Conservation (phyloP, 441 rosid species). For the Arabidopsis lyrata region DNA sequence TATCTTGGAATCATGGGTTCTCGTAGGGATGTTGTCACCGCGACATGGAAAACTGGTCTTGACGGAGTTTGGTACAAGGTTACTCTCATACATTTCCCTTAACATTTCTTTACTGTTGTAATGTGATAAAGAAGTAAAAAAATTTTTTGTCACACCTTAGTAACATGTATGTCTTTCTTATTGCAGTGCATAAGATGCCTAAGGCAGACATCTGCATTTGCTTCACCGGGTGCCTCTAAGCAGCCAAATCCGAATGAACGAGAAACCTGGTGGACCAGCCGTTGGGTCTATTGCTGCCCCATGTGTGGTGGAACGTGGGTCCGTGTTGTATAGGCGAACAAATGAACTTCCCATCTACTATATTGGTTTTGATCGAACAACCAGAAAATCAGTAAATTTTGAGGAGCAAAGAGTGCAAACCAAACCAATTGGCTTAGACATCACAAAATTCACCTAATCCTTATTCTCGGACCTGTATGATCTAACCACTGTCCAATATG, state of each 20-base stretch:
- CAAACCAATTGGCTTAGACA: constrained; percentile 5
- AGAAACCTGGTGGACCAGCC: constrained; percentile 96
- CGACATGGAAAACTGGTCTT: constrained; percentile 97
- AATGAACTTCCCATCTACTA: constrained; percentile 6
- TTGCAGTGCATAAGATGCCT: constrained; percentile 97
- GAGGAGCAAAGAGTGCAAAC: constrained; percentile 16
- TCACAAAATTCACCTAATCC: neutral
- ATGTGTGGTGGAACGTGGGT: constrained; percentile 99
- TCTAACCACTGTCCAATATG: constrained; percentile 3
- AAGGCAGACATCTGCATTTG: constrained; percentile 95
- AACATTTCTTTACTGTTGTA: neutral
- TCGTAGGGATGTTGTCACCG: constrained; percentile 95
- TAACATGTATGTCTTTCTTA: constrained; percentile 18
- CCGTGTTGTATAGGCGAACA: constrained; percentile 73
- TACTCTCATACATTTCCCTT: constrained; percentile 5
- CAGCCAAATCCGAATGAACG: constrained; percentile 68
- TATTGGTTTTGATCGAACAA: neutral
- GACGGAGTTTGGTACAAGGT: constrained; percentile 99
- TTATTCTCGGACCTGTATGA: neutral
- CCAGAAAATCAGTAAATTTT: constrained; percentile 5
- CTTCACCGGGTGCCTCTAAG: constrained; percentile 63
- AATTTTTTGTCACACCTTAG: neutral
- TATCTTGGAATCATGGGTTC: constrained; percentile 99
- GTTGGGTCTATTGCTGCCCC: constrained; percentile 98
- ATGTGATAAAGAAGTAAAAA: neutral